A percentile compares a stretch with the other conserved stretches of the same genome.
Conservation (phyloP, 1,139 yeast genomes). For the Candida sp. region DNA sequence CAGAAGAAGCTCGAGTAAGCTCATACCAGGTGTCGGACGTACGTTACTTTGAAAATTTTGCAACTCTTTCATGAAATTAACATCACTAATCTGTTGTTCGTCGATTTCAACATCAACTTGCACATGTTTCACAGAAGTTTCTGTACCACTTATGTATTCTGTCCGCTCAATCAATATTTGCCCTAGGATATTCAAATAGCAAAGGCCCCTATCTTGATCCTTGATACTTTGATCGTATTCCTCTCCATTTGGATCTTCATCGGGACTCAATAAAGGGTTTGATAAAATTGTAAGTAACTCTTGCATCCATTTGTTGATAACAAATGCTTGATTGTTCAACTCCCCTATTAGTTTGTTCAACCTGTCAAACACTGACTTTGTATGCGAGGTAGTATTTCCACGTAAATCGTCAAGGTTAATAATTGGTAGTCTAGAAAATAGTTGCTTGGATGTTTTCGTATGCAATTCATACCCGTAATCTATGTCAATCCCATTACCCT, state of each 20-base stretch:
- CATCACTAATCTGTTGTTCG: constrained; percentile 23
- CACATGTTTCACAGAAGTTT: constrained; percentile 16
- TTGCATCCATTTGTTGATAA: constrained; percentile 53
- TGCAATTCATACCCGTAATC: constrained; percentile 31
- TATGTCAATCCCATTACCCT: constrained; percentile 8
- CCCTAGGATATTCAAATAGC: constrained; percentile 61
- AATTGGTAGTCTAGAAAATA: constrained; percentile 28
- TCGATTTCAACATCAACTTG: constrained; percentile 23
- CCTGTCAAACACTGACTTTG: constrained; percentile 16
- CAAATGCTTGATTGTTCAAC: constrained; percentile 55
- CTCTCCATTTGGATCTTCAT: constrained; percentile 61
- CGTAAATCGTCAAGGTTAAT: constrained; percentile 17
- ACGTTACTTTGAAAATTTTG: constrained; percentile 25
- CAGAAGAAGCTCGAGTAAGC: constrained; percentile 30
- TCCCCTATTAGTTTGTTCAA: constrained; percentile 23
- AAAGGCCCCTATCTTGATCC: constrained; percentile 68
- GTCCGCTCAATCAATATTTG: constrained; percentile 54
- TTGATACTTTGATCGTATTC: constrained; percentile 74
- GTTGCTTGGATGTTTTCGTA: constrained; percentile 34
- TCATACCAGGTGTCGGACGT: constrained; percentile 25
- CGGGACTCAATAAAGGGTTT: constrained; percentile 42
- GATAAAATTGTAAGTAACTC: constrained; percentile 44
- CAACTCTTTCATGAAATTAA: constrained; percentile 23
- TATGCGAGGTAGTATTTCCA: constrained; percentile 15
- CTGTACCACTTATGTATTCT: constrained; percentile 25